A percentile compares a stretch with the other conserved stretches of the same genome.
Evolutionary conservation across 331 rosid species (phyloP).

Genomic region (Saraca asoca): DNA sequence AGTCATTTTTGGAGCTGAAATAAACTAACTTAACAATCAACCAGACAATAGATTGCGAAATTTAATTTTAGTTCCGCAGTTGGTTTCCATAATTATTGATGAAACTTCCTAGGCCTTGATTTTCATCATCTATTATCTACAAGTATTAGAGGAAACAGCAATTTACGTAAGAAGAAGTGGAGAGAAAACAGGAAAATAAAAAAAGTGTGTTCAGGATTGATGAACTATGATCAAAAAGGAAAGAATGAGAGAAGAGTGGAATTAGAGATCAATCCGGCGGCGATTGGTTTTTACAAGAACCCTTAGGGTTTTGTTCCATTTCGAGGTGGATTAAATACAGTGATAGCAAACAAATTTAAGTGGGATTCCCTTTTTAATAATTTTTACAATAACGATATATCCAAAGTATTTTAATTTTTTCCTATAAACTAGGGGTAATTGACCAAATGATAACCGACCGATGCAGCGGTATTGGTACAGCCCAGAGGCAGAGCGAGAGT

Average conservation of each 20-base stretch:
- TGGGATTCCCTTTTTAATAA: background rate
- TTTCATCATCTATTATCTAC: constrained; percentile 13
- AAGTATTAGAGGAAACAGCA: constrained; percentile 3
- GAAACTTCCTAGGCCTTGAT: constrained; percentile 12
- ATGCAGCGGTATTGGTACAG: constrained; percentile 13
- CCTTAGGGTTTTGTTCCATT: constrained; percentile 93
- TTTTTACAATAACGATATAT: constrained; percentile 18
- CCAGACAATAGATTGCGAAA: background rate
- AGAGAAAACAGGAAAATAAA: too few species aligned
- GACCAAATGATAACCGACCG: constrained; percentile 61
- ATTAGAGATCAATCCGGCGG: constrained; percentile 74
- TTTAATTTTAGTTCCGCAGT: constrained; percentile 1
- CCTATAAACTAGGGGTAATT: constrained; percentile 52
- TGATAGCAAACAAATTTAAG: constrained; percentile 24
- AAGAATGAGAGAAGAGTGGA: constrained; percentile 18
- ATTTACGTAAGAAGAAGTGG: background rate
- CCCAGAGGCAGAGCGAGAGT: background rate
- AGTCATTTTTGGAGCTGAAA: constrained; percentile 33
- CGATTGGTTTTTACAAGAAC: constrained; percentile 71
- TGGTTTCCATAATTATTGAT: constrained; percentile 33
- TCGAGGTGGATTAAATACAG: constrained; percentile 56
- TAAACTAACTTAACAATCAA: constrained; percentile 26
- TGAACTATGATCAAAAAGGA: constrained; percentile 28
- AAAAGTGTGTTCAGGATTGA: background rate
- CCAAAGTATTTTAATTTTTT: constrained; percentile 24